A percentile compares a stretch with the other conserved stretches of the same genome.
Conservation (phyloP, 106 monocot species). For the Gastrodia elata region DNA sequence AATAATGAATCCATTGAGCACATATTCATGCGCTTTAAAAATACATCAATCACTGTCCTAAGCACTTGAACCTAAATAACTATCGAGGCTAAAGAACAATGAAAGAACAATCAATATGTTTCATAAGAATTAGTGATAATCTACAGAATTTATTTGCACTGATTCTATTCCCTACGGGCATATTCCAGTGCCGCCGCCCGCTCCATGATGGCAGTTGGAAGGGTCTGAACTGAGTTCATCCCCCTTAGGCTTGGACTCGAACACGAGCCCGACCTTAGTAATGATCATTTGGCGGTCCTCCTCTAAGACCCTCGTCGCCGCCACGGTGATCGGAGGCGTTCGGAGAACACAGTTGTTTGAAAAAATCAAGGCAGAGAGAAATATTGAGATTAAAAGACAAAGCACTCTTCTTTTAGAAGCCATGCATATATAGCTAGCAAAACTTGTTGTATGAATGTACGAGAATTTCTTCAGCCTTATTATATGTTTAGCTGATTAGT, state of each 20-base stretch:
- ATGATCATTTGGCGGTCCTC: background rate
- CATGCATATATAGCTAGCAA: no score
- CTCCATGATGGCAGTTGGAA: background rate
- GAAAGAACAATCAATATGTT: no score
- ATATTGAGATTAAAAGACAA: background rate
- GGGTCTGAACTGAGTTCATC: background rate
- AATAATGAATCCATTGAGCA: no score
- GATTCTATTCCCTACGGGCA: background rate
- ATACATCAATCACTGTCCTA: no score
- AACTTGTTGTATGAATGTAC: no score
- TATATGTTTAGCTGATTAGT: no score
- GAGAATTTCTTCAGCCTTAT: no score
- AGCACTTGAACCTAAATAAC: no score
- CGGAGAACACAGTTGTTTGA: background rate
- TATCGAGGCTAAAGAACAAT: no score
- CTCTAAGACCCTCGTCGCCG: background rate
- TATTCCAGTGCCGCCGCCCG: background rate
- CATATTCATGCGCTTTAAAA: no score
- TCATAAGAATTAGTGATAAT: background rate
- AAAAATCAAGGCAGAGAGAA: background rate
- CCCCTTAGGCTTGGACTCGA: conserved; percentile 2
- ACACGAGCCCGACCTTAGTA: background rate
- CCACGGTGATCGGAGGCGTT: background rate
- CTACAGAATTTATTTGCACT: background rate
- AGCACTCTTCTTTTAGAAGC: background rate